Evolutionary conservation across 1,284 basidiomycete species (phyloP), one percentile per base, ranked within the genome.

Genomic region (Trametes hirsuta): DNA sequence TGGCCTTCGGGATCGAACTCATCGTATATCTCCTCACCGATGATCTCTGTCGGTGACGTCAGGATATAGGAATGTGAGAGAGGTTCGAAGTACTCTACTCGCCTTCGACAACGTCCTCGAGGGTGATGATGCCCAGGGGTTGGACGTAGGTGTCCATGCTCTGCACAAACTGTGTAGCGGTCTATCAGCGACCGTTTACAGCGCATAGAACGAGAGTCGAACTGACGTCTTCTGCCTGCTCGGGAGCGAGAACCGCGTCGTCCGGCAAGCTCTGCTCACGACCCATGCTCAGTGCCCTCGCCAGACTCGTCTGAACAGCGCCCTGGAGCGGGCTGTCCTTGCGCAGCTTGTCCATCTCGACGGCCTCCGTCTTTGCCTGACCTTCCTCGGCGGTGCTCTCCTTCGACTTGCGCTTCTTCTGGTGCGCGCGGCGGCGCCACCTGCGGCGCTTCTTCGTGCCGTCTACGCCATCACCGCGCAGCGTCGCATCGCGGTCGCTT

Each of bases 71-170:
- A 10, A n/a, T 15, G n/a, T 34, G n/a, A 61, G 25, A 35, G n/a
- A 37, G 35, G 36, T 4, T 25, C 9, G 45, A 34, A 49, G 36
- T 39, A 53, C 30, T 18, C 18, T n/a, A 64, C 67, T 44, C 62
- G 88, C 90, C 88, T 84, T 96, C 94, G 15, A 96, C 80, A 21
- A 96, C 91, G 66, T 97, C 94, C 73, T 97, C 94, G 2, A 97
- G 82, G 1, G 94, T 97, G 66, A 97, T 95, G 72, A 97, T 94
- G 56, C 94, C 94, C 35, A 96, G 79, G 2, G 93, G 93, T 76
- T 84, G 86, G 34, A 90, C 80, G 47, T 85, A 82, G 0, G 82
- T 87, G 72, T 88, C 90, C 55, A 91, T 83, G 50, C 81, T 83
- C 74, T 88, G 85, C 67, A 93, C 77, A 74, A 93, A 91, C 82